Conservation (phyloP, 345 rosid genomes). For the Citrus trifoliata region DNA sequence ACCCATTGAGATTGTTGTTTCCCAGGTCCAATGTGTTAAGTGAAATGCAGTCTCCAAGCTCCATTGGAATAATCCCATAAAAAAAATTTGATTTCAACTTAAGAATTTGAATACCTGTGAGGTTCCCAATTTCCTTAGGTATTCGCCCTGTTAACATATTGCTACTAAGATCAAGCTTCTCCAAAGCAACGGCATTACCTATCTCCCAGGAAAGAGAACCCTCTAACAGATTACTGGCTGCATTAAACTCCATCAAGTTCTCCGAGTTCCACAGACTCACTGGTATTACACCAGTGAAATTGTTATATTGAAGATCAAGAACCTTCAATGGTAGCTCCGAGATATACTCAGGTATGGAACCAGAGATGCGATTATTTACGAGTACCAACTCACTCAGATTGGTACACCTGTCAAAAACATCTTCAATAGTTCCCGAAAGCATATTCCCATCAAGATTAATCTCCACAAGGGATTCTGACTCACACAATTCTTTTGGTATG, state of each 20-base stretch:
- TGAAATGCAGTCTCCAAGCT: slow-evolving; percentile 60
- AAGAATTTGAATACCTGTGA: slow-evolving; percentile 54
- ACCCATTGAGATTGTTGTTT: too few relatives aligned
- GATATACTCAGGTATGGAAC: slow-evolving; percentile 30
- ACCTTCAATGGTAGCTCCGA: neutral
- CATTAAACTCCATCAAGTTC: slow-evolving; percentile 76
- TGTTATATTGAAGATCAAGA: slow-evolving; percentile 24
- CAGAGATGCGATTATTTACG: too few relatives aligned
- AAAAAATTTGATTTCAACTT: slow-evolving; percentile 68
- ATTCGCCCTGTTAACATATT: slow-evolving; percentile 54
- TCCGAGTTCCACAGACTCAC: slow-evolving; percentile 39
- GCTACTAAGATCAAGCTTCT: slow-evolving; percentile 60
- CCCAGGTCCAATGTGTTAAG: slow-evolving; percentile 43
- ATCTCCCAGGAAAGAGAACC: slow-evolving; percentile 59
- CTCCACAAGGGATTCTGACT: too few relatives aligned
- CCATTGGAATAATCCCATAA: slow-evolving; percentile 58
- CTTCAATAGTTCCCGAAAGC: too few relatives aligned
- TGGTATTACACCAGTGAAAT: slow-evolving; percentile 62
- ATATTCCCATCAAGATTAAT: too few relatives aligned
- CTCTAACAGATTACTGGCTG: slow-evolving; percentile 54
- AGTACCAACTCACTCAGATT: too few relatives aligned
- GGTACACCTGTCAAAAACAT: too few relatives aligned
- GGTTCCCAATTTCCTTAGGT: slow-evolving; percentile 71
- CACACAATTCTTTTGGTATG: too few relatives aligned
- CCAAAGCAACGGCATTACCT: slow-evolving; percentile 50